Evolutionary conservation across 257 asterid genomes (phyloP).

Genomic region (Solanum phureja): DNA sequence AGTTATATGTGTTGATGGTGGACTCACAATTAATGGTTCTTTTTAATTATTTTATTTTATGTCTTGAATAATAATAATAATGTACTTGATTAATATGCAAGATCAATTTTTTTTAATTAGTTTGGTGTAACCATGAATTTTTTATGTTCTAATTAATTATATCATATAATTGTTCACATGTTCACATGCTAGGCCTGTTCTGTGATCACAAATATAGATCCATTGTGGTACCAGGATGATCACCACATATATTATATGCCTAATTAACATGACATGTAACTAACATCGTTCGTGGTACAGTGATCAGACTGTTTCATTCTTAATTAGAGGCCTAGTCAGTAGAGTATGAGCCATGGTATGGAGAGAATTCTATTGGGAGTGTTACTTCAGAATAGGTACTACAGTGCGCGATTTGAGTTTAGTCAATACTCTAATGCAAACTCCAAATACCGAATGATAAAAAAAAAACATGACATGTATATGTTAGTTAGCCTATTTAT

Average conservation of each 20-base stretch:
- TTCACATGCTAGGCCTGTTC: too few species aligned
- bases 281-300: too few species aligned
- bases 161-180: too few species aligned
- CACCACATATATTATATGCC: neutral
- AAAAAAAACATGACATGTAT: neutral
- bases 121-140: too few species aligned
- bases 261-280: neutral
- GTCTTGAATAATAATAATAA: neutral
- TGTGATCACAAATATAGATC: too few species aligned
- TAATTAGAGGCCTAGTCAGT: neutral
- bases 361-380: too few species aligned
- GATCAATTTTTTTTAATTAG: neutral
- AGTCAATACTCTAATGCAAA: rapidly evolving
- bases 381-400: too few species aligned
- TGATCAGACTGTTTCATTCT: too few species aligned
- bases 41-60: neutral
- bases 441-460: too few species aligned
- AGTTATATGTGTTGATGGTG: constrained; percentile 20
- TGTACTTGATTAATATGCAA: neutral
- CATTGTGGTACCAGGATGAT: neutral
- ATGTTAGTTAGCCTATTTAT: too few species aligned
- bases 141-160: too few species aligned
- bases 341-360: neutral
- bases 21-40: constrained; percentile 8
- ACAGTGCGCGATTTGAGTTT: too few species aligned